Percentiles rank a stretch among this genome's conserved stretches.
Conservation (phyloP, 139 green algal genomes). For the Haematococcus lacustris region DNA sequence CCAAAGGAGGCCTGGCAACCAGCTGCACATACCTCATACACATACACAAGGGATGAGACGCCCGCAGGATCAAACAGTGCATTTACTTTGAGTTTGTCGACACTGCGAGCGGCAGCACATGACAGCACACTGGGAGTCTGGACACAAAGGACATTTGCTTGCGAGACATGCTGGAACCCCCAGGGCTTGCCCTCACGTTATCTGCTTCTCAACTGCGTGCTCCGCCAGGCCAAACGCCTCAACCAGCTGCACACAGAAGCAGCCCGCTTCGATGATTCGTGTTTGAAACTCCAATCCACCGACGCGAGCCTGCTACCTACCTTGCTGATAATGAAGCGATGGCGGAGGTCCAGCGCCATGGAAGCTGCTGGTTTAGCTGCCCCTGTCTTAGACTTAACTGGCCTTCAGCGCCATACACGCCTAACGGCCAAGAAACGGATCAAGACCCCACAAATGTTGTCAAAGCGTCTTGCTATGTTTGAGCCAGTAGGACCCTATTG, state of each 20-base stretch:
- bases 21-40: conserved; percentile 39
- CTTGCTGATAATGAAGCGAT: conserved; percentile 42
- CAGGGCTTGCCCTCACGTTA: conserved; percentile 26
- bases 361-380: no score
- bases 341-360: conserved; percentile 41
- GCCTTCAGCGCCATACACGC: no score
- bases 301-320: conserved; percentile 1
- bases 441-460: no score
- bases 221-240: conserved; percentile 41
- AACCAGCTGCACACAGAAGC: conserved; percentile 23
- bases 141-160: neutral
- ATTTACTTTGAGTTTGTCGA: conserved; percentile 48
- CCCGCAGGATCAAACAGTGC: conserved; percentile 51
- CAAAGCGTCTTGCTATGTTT: no score
- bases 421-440: no score
- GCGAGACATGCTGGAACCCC: neutral
- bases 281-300: neutral
- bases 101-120: conserved; percentile 23
- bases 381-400: no score
- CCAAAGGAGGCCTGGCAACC: neutral
- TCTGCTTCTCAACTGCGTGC: conserved; percentile 39
- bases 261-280: neutral
- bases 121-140: neutral
- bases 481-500: no score
- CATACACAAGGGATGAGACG: conserved; percentile 42